These are phyloP conservation scores for Pleomassaria siparia DNA, from an alignment of 2,329 filamentous ascomycete species.

Conservation along the genomic window DNA sequence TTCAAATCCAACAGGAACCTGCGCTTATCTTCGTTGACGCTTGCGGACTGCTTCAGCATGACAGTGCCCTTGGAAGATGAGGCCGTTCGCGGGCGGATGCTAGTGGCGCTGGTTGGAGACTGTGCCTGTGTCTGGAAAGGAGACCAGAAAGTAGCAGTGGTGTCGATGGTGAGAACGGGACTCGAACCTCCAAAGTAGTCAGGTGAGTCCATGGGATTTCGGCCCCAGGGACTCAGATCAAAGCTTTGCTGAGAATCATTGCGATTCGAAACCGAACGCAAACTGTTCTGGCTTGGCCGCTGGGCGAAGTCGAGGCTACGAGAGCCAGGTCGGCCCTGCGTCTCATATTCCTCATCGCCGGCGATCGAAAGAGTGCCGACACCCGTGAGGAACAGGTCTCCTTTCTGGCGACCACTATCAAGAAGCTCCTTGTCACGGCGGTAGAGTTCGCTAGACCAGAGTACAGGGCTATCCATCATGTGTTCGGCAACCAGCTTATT, in stretches of 20 bases:
- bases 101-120: conserved; percentile 65
- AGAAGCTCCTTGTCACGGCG: conserved; percentile 70
- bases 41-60: conserved; percentile 59
- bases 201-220: conserved; percentile 67
- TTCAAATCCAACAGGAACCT: conserved; percentile 77
- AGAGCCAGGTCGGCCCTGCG: conserved; percentile 39
- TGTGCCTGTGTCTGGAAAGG: conserved; percentile 71
- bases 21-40: conserved; percentile 68
- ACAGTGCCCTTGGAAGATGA: conserved; percentile 69
- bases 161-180: conserved; percentile 71
- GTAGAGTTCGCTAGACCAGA: conserved; percentile 92
- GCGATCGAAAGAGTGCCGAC: conserved; percentile 52
- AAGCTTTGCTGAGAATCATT: conserved; percentile 71
- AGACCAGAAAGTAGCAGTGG: conserved; percentile 84
- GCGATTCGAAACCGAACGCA: conserved; percentile 61
- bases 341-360: conserved; percentile 50
- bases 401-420: conserved; percentile 53
- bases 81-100: conserved; percentile 63
- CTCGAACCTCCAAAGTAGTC: conserved; percentile 71
- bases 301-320: conserved; percentile 50
- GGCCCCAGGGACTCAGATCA: conserved; percentile 66
- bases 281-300: conserved; percentile 57
- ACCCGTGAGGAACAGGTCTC: conserved; percentile 50
- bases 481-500: conserved; percentile 82
- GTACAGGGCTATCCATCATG: conserved; percentile 78